A percentile compares a stretch with the other conserved stretches of the same genome.
phyloP scores from a whole-genome alignment of 1,139 yeast genomes.

The Blastobotrys petasosporus region DNA sequence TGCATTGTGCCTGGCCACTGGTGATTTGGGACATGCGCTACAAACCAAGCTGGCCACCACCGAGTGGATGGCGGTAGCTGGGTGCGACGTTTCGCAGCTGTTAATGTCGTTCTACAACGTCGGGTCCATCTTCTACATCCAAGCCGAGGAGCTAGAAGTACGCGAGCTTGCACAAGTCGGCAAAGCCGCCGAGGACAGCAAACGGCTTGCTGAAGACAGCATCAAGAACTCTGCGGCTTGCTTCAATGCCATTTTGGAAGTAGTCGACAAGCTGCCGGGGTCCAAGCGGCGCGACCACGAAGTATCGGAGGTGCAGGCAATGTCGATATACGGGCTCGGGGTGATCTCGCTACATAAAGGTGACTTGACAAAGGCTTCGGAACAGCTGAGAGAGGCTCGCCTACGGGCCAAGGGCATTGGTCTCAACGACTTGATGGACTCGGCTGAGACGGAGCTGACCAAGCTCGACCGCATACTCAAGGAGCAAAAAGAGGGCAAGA shows the following conservation, averaged over 20 bases:
- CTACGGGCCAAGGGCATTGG: conserved; percentile 65
- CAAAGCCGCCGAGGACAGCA: conserved; percentile 20
- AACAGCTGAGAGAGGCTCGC: conserved; percentile 62
- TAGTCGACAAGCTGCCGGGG: conserved; percentile 48
- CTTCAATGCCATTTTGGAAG: conserved; percentile 41
- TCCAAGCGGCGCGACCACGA: conserved; percentile 39
- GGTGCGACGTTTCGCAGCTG: conserved; percentile 59
- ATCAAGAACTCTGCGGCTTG: conserved; percentile 21
- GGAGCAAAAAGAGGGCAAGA: conserved; percentile 24
- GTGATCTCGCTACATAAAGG: conserved; percentile 61
- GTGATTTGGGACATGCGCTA: conserved; percentile 59
- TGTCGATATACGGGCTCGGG: conserved; percentile 81
- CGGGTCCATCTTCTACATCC: conserved; percentile 65
- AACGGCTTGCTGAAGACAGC: conserved; percentile 21
- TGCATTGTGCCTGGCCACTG: conserved; percentile 60
- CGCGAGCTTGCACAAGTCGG: conserved; percentile 35
- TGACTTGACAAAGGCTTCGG: conserved; percentile 52
- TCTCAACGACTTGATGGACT: conserved; percentile 54
- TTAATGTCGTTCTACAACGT: conserved; percentile 60
- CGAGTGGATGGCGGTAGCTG: conserved; percentile 68
- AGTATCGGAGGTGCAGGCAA: conserved; percentile 62
- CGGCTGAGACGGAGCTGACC: conserved; percentile 59
- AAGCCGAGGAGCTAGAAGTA: conserved; percentile 61
- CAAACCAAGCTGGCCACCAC: conserved; percentile 61
- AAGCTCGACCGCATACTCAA: conserved; percentile 37